These are phyloP conservation scores for Phanerodontia chrysosporium DNA, from an alignment of 768 basidiomycete genomes.

Conservation along the genomic window DNA sequence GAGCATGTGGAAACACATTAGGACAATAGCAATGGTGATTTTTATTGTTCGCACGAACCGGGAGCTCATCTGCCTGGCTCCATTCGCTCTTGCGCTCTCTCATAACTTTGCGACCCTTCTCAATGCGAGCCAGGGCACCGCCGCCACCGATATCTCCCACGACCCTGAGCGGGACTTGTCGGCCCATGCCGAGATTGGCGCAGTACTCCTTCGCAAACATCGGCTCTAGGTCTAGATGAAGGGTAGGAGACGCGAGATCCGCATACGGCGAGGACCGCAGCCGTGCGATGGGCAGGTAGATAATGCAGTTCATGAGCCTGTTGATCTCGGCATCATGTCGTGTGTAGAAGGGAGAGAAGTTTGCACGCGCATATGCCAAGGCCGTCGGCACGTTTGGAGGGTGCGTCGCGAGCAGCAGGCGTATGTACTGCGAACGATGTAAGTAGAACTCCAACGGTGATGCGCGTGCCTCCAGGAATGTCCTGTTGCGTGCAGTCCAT, in stretches of 20 bases:
- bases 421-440: conserved; percentile 87
- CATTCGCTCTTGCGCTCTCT: conserved; percentile 91
- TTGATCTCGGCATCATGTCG: conserved; percentile 61
- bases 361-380: conserved; percentile 67
- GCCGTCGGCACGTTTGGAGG: conserved; percentile 56
- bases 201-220: conserved; percentile 90
- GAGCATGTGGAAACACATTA: background rate
- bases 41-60: conserved; percentile 44
- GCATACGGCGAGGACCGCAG: conserved; percentile 71
- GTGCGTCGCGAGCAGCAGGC: conserved; percentile 61
- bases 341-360: conserved; percentile 59
- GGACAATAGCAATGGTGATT: conserved; percentile 12
- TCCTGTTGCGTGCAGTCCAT: conserved; percentile 69
- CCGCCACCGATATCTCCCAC: conserved; percentile 92
- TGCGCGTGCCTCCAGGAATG: conserved; percentile 61
- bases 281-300: conserved; percentile 64
- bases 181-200: conserved; percentile 80
- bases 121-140: conserved; percentile 86
- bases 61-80: conserved; percentile 84
- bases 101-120: conserved; percentile 93
- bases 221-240: conserved; percentile 76
- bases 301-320: conserved; percentile 64
- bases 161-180: conserved; percentile 82
- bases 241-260: conserved; percentile 63
- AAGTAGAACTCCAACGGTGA: conserved; percentile 88